phyloP scores from a whole-genome alignment of 192 early-diverging fungal genomes.

The Coemansia sp. region DNA sequence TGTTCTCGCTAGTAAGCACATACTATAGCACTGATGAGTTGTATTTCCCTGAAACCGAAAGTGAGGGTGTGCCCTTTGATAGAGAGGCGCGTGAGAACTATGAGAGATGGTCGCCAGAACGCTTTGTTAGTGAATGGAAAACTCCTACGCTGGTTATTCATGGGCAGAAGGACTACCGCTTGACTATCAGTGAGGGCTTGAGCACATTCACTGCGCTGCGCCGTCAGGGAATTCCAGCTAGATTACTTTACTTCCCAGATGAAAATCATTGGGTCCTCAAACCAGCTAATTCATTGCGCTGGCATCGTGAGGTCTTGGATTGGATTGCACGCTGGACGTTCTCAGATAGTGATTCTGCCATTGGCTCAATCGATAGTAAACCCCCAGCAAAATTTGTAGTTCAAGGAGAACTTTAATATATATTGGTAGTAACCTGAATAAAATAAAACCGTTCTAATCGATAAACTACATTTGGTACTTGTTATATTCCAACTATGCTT shows the following conservation, averaged over 20 bases:
- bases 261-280: slow-evolving; percentile 78
- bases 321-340: slow-evolving; percentile 58
- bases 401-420: too few relatives aligned
- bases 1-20: slow-evolving; percentile 63
- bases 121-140: slow-evolving; percentile 68
- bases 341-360: too few relatives aligned
- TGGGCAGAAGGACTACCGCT: slow-evolving; percentile 66
- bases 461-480: too few relatives aligned
- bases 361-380: too few relatives aligned
- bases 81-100: slow-evolving; percentile 58
- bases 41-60: slow-evolving; percentile 71
- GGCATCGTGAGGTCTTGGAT: slow-evolving; percentile 68
- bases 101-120: slow-evolving; percentile 69
- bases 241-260: slow-evolving; percentile 75
- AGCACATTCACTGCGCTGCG: slow-evolving; percentile 76
- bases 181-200: slow-evolving; percentile 68
- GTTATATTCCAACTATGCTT: too few relatives aligned
- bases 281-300: slow-evolving; percentile 70
- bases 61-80: slow-evolving; percentile 66
- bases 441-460: too few relatives aligned
- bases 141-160: slow-evolving; percentile 82
- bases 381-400: too few relatives aligned
- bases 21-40: slow-evolving; percentile 78
- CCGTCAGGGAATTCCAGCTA: slow-evolving; percentile 65
- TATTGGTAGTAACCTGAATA: too few relatives aligned